Evolutionary conservation across 331 rosid genomes (phyloP), one percentile per base, ranked within the genome.

Genomic region (Rhamnella rubrinervis): DNA sequence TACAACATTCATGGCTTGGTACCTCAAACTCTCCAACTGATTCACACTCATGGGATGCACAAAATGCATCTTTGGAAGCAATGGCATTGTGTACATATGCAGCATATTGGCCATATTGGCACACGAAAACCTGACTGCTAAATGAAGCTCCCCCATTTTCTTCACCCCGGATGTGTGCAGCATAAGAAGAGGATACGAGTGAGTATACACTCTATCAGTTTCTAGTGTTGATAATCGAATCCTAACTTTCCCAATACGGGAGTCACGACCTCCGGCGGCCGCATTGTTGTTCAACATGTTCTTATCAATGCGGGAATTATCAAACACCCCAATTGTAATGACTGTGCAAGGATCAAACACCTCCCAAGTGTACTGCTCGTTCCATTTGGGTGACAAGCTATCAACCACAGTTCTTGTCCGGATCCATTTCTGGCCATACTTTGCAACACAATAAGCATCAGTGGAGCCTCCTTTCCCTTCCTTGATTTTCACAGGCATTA

Each of bases 311-410:
- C 83, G 47, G 20, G 82, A 74, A 63, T 86, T 86, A 66, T 86
- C 92, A 55, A 86, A 86, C 28, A 86, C 87, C 28, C 86, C 88
- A 55, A 86, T 26, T 8, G 87, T 79, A 1, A 86, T 77, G 8
- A 84, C 88, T 19, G 92, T 84, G 70, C 86, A 86, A 12, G 88
- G 92, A 77, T 86, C 92, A 72, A 70, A 79, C 46, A 86, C 88
- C 37, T 86, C 92, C 86, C 88, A 86, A 57, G 86, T 81, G 83
- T 83, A 86, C 75, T 86, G 88, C 78, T 86, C 88, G 14, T 86
- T 86, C 88, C 88, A 86, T 63, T 86, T 86, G 1, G 88, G 92
- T 0, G 88, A 81, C 67, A 86, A 68, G 74, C 78, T 81, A 17
- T 84, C 87, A 3, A 86, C 86, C 56, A 79, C 85, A 0, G 92